phyloP scores from a whole-genome alignment of 805 yeast genomes.

The Starmerella asiatica region DNA sequence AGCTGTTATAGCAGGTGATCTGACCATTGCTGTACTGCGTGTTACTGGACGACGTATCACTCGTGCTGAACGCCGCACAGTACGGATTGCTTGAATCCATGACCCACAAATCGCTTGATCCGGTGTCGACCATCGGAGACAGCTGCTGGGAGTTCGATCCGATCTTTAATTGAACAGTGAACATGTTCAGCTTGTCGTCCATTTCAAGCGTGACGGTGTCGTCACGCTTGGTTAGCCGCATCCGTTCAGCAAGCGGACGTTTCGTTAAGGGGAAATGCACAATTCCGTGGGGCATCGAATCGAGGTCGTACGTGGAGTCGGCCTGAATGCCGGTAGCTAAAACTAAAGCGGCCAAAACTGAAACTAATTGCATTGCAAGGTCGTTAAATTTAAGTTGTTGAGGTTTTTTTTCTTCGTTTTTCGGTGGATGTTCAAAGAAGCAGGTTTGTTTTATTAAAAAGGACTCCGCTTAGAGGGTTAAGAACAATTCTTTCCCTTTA shows the following conservation, averaged over 20 bases:
- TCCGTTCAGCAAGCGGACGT: constrained; percentile 1
- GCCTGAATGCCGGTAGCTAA: not conserved
- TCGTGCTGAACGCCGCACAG: constrained; percentile 17
- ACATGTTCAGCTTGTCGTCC: constrained; percentile 21
- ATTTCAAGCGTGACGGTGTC: constrained; percentile 19
- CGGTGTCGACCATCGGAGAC: constrained; percentile 53
- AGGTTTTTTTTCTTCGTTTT: too few relatives aligned
- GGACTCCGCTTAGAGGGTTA: too few relatives aligned
- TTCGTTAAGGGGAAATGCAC: constrained; percentile 12
- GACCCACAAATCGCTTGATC: constrained; percentile 65
- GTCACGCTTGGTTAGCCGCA: constrained; percentile 4
- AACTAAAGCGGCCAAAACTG: not conserved
- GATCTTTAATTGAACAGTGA: constrained; percentile 27
- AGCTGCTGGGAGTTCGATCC: constrained; percentile 48
- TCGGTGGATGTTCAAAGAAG: too few relatives aligned
- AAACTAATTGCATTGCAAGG: too few relatives aligned
- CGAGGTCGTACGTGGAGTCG: not conserved
- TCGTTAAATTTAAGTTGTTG: too few relatives aligned
- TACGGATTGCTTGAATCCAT: constrained; percentile 37
- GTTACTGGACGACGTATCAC: not conserved
- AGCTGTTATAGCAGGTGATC: constrained; percentile 19
- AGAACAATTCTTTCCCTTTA: too few relatives aligned
- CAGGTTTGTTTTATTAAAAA: too few relatives aligned
- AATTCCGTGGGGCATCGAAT: constrained; percentile 12
- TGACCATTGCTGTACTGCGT: not conserved